These are phyloP conservation scores for Mucuna pruriens DNA, from an alignment of 306 rosid species.

Conservation along the genomic window DNA sequence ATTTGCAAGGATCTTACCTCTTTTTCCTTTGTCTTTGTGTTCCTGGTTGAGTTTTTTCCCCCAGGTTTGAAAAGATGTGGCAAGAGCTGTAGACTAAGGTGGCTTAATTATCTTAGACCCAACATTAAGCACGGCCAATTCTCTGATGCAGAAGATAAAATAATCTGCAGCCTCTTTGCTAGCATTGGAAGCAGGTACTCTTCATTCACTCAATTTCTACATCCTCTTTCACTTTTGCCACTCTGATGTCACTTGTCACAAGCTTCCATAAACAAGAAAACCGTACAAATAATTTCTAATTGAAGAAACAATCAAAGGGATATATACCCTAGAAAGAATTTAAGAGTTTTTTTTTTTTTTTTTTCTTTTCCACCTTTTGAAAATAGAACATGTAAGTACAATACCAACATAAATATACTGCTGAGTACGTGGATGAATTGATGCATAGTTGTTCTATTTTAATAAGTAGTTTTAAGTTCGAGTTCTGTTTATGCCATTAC, in stretches of 20 bases:
- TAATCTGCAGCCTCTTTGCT: slow-evolving; percentile 80
- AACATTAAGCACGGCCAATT: slow-evolving; percentile 91
- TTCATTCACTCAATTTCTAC: background rate
- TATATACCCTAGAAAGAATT: background rate
- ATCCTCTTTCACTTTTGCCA: background rate
- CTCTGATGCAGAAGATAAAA: slow-evolving; percentile 79
- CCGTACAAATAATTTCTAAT: slow-evolving; percentile 11
- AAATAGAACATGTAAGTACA: background rate
- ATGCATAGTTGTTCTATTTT: too few relatives aligned
- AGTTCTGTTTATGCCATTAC: too few relatives aligned
- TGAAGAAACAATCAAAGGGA: background rate
- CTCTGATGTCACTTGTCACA: background rate
- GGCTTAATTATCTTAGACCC: slow-evolving; percentile 97
- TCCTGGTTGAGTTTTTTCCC: slow-evolving; percentile 19
- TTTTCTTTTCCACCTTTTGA: background rate
- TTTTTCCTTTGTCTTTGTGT: background rate
- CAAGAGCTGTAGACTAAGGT: slow-evolving; percentile 91
- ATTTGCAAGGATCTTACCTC: background rate
- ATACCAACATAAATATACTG: background rate
- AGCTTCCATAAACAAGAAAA: background rate
- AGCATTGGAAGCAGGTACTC: slow-evolving; percentile 93
- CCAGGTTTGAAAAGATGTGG: slow-evolving; percentile 93
- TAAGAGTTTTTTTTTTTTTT: background rate
- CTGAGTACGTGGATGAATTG: too few relatives aligned
- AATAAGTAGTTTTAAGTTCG: too few relatives aligned